A percentile compares a stretch with the other conserved stretches of the same genome.
Conservation (phyloP, 768 basidiomycete genomes). For the Amanita phalloides region DNA sequence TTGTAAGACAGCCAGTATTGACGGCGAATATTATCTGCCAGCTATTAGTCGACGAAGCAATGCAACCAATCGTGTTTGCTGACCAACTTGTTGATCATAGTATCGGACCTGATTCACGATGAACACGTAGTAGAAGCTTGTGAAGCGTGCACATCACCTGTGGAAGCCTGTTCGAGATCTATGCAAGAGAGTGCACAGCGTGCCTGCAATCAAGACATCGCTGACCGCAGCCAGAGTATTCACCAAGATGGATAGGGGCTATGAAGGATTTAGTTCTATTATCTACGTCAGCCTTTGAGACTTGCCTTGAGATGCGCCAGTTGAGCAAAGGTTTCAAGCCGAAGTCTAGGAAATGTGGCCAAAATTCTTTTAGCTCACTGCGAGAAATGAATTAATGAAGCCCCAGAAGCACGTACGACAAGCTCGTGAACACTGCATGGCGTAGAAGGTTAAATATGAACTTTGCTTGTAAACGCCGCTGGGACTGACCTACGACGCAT, state of each 20-base stretch:
- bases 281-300: background rate
- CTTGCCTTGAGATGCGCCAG: slow-evolving; percentile 23
- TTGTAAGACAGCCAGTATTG: slow-evolving; percentile 31
- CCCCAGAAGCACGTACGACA: slow-evolving; percentile 20
- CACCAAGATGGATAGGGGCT: slow-evolving; percentile 29
- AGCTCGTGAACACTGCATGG: slow-evolving; percentile 21
- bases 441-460: background rate
- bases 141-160: slow-evolving; percentile 15
- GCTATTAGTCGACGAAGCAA: background rate
- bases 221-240: slow-evolving; percentile 31
- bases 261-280: background rate
- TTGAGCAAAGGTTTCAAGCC: slow-evolving; percentile 22
- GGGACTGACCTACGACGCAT: slow-evolving; percentile 13
- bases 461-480: background rate
- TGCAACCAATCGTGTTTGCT: slow-evolving; percentile 6
- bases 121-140: background rate
- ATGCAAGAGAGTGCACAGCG: slow-evolving; percentile 27
- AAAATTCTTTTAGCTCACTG: background rate
- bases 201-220: slow-evolving; percentile 32
- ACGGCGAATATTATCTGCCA: slow-evolving; percentile 31
- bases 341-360: slow-evolving; percentile 13
- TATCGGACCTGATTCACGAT: slow-evolving; percentile 25
- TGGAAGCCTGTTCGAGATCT: slow-evolving; percentile 34
- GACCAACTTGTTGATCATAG: slow-evolving; percentile 33
- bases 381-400: too few species aligned